Evolutionary conservation across 805 yeast genomes (phyloP), one percentile per base, ranked within the genome.

Genomic region (Komagataella ulmi): DNA sequence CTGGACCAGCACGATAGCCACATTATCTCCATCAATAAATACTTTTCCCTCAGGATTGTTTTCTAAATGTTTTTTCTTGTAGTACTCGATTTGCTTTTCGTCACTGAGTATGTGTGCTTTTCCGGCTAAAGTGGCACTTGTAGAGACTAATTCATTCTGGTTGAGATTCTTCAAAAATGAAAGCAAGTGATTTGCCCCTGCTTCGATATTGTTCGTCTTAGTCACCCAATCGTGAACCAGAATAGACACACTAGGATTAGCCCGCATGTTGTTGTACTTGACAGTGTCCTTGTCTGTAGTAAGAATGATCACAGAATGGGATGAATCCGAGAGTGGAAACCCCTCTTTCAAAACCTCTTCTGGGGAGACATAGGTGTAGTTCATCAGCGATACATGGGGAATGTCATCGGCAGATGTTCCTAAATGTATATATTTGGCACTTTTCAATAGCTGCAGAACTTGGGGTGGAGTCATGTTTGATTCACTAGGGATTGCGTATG

Each of bases 311-410:
- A 43, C 17, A 14, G 49, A 46, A 24, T 24, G 49, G 3, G 50
- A 49, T 7, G 56, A 48, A 45, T 54, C 53, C 0, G 51, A 44
- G 40, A 30, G 40, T 14, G 12, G 40, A 30, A 30, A 10, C 14
- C 40, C 40, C 40, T 30, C 40, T 30, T 30, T 30, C 56, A 56
- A 73, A 0, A 70, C 60, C 23, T 69, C 65, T 17, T 63, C 60
- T 5, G 74, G 63, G 4, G 73, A 70, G 18, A 83, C 66, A 62
- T 81, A 87, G 3, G 90, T 81, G 66, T 87, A 91, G 67, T 88
- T 91, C 98, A 91, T 91, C 56, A 91, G 73, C 17, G 93, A 79
- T 3, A 89, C 96, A 54, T 90, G 93, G 5, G 98, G 98, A 47
- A 79, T 65, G 47, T 86, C 75, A 7, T 64, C 55, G 7, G 64